Percentiles rank a stretch among this genome's conserved stretches.
phyloP scores from a whole-genome alignment of 768 basidiomycete species.

The Suillus brevipes region DNA sequence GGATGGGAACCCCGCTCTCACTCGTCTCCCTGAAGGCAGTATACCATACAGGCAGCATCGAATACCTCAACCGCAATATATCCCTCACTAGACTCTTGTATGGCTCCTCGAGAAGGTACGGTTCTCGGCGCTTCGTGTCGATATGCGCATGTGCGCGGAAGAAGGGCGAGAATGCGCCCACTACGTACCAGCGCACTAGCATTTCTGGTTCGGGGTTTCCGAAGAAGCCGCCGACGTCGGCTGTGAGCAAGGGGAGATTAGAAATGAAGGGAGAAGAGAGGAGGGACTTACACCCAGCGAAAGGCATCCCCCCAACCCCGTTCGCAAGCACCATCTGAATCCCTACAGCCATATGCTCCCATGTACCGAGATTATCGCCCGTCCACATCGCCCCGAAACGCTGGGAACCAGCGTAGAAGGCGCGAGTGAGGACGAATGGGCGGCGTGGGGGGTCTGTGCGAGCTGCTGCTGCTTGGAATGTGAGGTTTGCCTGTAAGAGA shows the following conservation, averaged over 20 bases:
- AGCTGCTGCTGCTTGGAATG: conserved; percentile 70
- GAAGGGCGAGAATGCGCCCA: conserved; percentile 94
- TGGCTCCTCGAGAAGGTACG: conserved; percentile 88
- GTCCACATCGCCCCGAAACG: conserved; percentile 98
- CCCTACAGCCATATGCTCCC: conserved; percentile 96
- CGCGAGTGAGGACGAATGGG: conserved; percentile 93
- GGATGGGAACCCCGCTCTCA: conserved; percentile 75
- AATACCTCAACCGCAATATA: conserved; percentile 78
- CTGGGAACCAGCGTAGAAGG: conserved; percentile 95
- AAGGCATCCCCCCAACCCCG: conserved; percentile 88
- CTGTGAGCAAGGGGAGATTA: conserved; percentile 39
- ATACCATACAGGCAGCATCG: conserved; percentile 92
- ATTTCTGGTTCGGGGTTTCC: conserved; percentile 94
- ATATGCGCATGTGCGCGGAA: conserved; percentile 98
- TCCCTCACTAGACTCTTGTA: conserved; percentile 82
- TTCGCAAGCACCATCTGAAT: conserved; percentile 92
- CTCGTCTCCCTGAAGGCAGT: conserved; percentile 93
- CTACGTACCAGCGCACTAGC: conserved; percentile 96
- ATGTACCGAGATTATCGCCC: conserved; percentile 95
- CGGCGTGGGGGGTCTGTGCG: conserved; percentile 77
- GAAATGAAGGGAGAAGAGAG: background rate
- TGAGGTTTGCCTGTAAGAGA: conserved; percentile 70
- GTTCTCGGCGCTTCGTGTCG: conserved; percentile 96
- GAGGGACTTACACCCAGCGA: conserved; percentile 74
- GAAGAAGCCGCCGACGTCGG: conserved; percentile 99